phyloP scores from a whole-genome alignment of 2,329 filamentous ascomycete species.

The Cladosporium sp. region DNA sequence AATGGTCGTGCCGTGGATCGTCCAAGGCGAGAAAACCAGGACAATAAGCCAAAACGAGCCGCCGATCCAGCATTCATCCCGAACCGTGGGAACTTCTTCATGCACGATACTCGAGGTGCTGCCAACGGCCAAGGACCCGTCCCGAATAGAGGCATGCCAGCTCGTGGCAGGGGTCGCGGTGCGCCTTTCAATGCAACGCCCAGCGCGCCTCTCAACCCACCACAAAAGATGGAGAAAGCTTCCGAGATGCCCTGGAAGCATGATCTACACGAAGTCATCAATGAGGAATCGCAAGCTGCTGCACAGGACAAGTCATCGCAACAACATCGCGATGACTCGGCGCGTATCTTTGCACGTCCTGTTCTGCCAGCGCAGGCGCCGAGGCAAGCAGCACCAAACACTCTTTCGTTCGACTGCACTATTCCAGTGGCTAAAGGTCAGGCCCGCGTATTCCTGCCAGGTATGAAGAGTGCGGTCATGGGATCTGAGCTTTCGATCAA shows the following conservation, averaged over 20 bases:
- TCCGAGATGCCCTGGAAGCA: conserved; percentile 82
- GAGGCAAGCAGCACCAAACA: neutral
- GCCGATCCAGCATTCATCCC: conserved; percentile 91
- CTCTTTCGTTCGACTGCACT: conserved; percentile 7
- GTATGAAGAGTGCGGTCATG: conserved; percentile 61
- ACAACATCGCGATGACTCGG: conserved; percentile 23
- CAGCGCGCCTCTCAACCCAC: conserved; percentile 45
- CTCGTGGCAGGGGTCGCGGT: conserved; percentile 60
- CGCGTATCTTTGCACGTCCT: conserved; percentile 22
- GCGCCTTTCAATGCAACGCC: conserved; percentile 53
- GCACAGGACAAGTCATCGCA: conserved; percentile 14
- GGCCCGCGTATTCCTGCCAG: conserved; percentile 67
- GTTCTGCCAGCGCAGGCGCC: conserved; percentile 2
- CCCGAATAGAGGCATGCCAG: conserved; percentile 22
- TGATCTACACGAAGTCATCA: conserved; percentile 72
- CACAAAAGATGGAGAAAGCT: conserved; percentile 38
- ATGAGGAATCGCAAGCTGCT: conserved; percentile 36
- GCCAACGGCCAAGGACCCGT: conserved; percentile 19
- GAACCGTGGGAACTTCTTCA: conserved; percentile 91
- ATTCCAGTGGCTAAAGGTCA: conserved; percentile 3
- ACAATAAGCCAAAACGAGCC: conserved; percentile 82
- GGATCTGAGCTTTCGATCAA: conserved; percentile 77
- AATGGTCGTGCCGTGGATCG: conserved; percentile 52
- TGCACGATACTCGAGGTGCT: conserved; percentile 74
- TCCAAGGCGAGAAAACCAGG: conserved; percentile 80